Base-by-base conservation (phyloP, 179 eudicot genomes). In the Spergularia azorica region DNA sequence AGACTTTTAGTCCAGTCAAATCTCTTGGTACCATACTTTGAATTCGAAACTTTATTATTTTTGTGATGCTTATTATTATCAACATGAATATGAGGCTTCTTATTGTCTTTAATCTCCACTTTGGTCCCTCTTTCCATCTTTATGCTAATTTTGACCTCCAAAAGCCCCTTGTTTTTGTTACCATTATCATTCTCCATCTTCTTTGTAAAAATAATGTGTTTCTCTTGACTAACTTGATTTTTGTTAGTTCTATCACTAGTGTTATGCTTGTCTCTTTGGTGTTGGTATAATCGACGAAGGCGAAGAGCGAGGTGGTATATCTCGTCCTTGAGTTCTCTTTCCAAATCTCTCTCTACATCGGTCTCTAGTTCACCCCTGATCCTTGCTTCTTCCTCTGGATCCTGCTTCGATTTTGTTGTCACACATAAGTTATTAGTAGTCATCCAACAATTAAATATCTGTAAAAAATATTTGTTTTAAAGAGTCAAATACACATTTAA, bases 301-400 rank as follows among this genome's bases (percentile, higher is more conserved):
- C 88, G 89, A 9, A 89, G 82, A 41, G 97, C 93, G 20, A 91
- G 92, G 11, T 66, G 86, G 76, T 76, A 84, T 4, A 93, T 89
- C n/a, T 85, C 91, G 14, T 87, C 93, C 70, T 93, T 93, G 52
- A 93, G 87, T 77, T 93, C 98, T 57, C 76, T 86, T 77, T 91
- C 98, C 43, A 93, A 78, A 50, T 82, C 86, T 61, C 72, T 77
- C 73, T 91, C 95, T 18, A 93, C 77, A 15, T 93, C 97, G 72
- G 41, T 79, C 74, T 91, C 97, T 0, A 93, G 85, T 79, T 93
- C 93, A 73, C 39, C 32, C 26, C 59, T 77, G 55, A 77, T 81
- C 11, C 16, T 77, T n/a, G 57, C 66, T 57, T 81, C 84, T 43
- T 81, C 77, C 17, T 61, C 18, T 36, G 71, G 48, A 16, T 59